A percentile compares a stretch with the other conserved stretches of the same genome.
These are phyloP conservation scores for Alloascoidea hylecoeti DNA, from an alignment of 805 yeast species.

Conservation along the genomic window DNA sequence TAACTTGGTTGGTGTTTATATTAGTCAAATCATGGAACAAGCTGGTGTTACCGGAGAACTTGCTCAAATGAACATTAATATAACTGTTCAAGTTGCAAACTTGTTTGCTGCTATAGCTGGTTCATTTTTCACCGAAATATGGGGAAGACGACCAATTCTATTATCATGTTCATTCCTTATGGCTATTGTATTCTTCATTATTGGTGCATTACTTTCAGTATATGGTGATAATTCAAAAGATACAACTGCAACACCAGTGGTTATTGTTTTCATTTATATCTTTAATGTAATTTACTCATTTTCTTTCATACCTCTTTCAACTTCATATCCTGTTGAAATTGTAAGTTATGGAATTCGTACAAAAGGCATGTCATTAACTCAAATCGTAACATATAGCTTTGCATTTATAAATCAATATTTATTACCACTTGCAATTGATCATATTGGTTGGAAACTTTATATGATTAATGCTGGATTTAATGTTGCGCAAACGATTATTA, in stretches of 20 bases:
- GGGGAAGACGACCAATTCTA: constrained; percentile 13
- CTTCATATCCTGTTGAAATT: constrained; percentile 15
- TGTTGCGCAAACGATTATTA: neutral
- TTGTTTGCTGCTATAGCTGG: constrained; percentile 14
- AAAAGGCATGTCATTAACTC: constrained; percentile 14
- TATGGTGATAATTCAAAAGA: constrained; percentile 13
- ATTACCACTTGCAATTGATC: constrained; percentile 22
- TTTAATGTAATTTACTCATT: constrained; percentile 13
- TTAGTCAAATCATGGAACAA: constrained; percentile 1
- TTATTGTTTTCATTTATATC: constrained; percentile 12
- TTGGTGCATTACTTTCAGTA: constrained; percentile 13
- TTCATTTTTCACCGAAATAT: constrained; percentile 12
- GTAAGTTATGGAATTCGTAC: constrained; percentile 13
- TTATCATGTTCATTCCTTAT: constrained; percentile 12
- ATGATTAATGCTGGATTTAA: constrained; percentile 8
- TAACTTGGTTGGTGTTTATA: constrained; percentile 12
- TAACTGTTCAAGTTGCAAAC: constrained; percentile 11
- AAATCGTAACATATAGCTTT: constrained; percentile 7
- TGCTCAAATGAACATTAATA: constrained; percentile 10
- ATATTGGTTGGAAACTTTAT: constrained; percentile 21
- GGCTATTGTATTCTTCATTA: constrained; percentile 14
- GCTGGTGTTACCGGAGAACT: neutral
- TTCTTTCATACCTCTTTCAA: constrained; percentile 15
- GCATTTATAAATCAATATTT: constrained; percentile 11
- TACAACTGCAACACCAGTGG: constrained; percentile 10